A percentile compares a stretch with the other conserved stretches of the same genome.
These are phyloP conservation scores for Camptophora hylomeconis DNA, from an alignment of 2,329 filamentous ascomycete species.

Conservation along the genomic window DNA sequence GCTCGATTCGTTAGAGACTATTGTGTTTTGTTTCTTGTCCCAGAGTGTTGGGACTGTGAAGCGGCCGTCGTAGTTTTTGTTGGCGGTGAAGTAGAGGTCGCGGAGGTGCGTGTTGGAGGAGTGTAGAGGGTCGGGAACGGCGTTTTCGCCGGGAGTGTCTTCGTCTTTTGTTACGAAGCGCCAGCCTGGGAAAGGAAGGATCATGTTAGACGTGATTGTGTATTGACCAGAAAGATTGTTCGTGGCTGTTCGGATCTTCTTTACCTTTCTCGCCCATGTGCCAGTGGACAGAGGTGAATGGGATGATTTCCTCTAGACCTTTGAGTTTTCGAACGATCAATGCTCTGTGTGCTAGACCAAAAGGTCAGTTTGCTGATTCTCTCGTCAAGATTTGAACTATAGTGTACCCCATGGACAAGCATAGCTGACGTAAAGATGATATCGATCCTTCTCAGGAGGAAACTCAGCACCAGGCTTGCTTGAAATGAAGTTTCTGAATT, in stretches of 20 bases:
- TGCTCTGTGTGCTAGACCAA: constrained; percentile 58
- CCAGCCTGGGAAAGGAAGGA: constrained; percentile 47
- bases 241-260: constrained; percentile 13
- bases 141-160: constrained; percentile 42
- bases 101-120: constrained; percentile 59
- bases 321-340: constrained; percentile 84
- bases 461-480: constrained; percentile 59
- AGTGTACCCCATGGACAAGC: constrained; percentile 71
- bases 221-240: neutral
- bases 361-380: constrained; percentile 2
- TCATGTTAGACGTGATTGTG: constrained; percentile 1
- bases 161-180: constrained; percentile 61
- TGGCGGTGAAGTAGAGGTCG: constrained; percentile 65
- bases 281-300: constrained; percentile 80
- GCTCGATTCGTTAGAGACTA: constrained; percentile 80
- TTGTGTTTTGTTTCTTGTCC: constrained; percentile 55
- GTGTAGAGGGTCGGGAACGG: constrained; percentile 43
- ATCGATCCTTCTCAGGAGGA: constrained; percentile 74
- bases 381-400: neutral
- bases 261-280: constrained; percentile 57
- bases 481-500: constrained; percentile 72
- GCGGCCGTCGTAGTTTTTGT: constrained; percentile 59
- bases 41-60: constrained; percentile 80
- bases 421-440: constrained; percentile 91
- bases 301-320: constrained; percentile 74